Conservation (phyloP, 345 rosid genomes). For the Ailanthus altissimus region DNA sequence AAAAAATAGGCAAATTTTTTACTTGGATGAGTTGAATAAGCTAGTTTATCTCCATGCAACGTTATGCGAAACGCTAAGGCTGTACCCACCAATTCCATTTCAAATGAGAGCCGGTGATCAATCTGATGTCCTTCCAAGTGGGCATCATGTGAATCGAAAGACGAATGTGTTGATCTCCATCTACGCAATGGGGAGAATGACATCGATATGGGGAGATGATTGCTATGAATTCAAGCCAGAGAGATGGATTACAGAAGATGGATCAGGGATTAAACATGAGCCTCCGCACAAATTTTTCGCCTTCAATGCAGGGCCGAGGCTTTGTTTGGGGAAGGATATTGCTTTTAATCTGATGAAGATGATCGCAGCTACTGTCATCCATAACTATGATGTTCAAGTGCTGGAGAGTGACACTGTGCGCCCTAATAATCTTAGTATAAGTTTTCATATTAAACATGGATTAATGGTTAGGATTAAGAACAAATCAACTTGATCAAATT, state of each 20-base stretch:
- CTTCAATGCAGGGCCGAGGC: conserved; percentile 34
- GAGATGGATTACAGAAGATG: conserved; percentile 26
- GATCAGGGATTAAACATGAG: conserved; percentile 23
- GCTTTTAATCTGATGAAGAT: conserved; percentile 10
- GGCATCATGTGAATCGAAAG: conserved; percentile 6
- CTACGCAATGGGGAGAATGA: conserved; percentile 17
- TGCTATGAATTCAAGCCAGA: conserved; percentile 37
- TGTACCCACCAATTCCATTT: conserved; percentile 23
- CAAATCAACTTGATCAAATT: not conserved
- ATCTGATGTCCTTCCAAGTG: conserved; percentile 22
- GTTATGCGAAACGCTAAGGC: conserved; percentile 22
- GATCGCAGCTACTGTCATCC: not conserved
- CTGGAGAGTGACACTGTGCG: not conserved
- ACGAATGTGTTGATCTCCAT: not conserved
- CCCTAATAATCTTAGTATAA: not conserved
- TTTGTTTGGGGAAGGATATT: conserved; percentile 32
- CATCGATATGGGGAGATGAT: conserved; percentile 21
- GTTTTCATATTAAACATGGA: not conserved
- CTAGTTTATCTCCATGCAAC: conserved; percentile 26
- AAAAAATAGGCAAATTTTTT: not conserved
- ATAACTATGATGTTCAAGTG: not conserved
- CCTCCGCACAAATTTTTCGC: conserved; percentile 28
- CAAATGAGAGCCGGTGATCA: not conserved
- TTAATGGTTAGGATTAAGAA: not conserved
- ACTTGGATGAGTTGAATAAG: conserved; percentile 13